Percentiles rank a stretch among this genome's conserved stretches.
Conservation (phyloP, 441 rosid genomes). For the Kokia cookei region DNA sequence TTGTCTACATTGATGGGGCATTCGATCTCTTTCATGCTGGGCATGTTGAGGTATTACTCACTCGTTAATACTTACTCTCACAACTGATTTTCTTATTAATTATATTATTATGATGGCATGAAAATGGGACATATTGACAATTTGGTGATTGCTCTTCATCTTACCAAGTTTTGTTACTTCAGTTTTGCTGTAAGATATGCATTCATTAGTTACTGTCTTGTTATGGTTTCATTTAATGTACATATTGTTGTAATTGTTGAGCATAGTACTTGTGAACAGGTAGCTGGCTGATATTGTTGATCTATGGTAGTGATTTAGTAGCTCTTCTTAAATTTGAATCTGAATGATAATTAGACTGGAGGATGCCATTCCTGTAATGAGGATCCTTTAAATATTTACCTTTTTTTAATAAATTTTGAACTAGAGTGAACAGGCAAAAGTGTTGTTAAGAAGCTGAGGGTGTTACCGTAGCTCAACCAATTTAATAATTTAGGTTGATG, state of each 20-base stretch:
- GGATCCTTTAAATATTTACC: neutral
- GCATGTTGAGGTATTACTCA: conserved; percentile 76
- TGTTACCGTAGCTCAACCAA: neutral
- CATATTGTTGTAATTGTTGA: neutral
- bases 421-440: neutral
- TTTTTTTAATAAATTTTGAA: neutral
- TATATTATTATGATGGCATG: neutral
- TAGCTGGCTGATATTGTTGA: neutral
- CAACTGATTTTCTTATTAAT: neutral
- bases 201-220: neutral
- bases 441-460: neutral
- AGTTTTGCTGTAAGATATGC: neutral
- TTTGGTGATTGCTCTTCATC: neutral
- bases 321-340: neutral
- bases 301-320: neutral
- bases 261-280: neutral
- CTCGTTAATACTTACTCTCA: neutral
- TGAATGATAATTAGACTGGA: neutral
- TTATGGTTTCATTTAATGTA: neutral
- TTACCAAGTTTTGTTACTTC: neutral
- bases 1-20: conserved; percentile 86
- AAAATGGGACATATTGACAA: neutral
- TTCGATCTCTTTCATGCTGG: conserved; percentile 98
- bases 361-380: neutral
- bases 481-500: neutral